Conservation (phyloP, 1,284 basidiomycete species). For the Boletus smithii region DNA sequence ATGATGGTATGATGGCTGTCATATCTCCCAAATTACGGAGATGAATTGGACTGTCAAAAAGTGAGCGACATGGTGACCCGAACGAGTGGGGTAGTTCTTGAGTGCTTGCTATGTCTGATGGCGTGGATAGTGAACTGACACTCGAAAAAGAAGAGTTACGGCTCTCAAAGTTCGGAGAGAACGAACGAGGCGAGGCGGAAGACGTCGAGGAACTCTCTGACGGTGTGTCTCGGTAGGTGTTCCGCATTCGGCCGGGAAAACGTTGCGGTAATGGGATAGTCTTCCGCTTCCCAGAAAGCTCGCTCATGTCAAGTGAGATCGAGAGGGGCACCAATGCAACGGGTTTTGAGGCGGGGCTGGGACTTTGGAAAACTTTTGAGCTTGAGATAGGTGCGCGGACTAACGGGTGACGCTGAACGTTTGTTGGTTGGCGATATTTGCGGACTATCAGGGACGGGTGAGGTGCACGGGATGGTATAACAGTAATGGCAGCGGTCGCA, state of each 20-base stretch:
- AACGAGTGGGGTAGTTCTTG: slow-evolving; percentile 3
- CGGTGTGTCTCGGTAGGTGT: neutral
- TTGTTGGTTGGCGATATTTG: neutral
- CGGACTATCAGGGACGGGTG: slow-evolving; percentile 17
- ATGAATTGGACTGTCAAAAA: neutral
- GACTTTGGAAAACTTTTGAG: slow-evolving; percentile 7
- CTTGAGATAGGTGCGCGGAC: neutral
- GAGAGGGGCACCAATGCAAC: slow-evolving; percentile 15
- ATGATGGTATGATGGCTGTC: neutral
- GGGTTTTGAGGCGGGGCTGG: neutral
- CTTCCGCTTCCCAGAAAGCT: slow-evolving; percentile 5
- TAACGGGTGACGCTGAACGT: neutral
- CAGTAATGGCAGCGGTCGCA: slow-evolving; percentile 22
- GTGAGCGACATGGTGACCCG: slow-evolving; percentile 1
- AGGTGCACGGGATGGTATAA: slow-evolving; percentile 18
- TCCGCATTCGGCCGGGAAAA: neutral
- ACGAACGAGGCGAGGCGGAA: slow-evolving; percentile 2
- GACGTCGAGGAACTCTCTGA: slow-evolving; percentile 13
- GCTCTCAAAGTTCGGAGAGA: slow-evolving; percentile 2
- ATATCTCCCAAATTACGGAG: neutral
- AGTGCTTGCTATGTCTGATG: neutral
- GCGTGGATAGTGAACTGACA: neutral
- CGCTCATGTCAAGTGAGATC: neutral
- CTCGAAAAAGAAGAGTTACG: slow-evolving; percentile 6
- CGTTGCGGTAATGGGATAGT: slow-evolving; percentile 7